Base-by-base conservation (phyloP, 179 eudicot genomes). In the Sideroxylon spinosum region DNA sequence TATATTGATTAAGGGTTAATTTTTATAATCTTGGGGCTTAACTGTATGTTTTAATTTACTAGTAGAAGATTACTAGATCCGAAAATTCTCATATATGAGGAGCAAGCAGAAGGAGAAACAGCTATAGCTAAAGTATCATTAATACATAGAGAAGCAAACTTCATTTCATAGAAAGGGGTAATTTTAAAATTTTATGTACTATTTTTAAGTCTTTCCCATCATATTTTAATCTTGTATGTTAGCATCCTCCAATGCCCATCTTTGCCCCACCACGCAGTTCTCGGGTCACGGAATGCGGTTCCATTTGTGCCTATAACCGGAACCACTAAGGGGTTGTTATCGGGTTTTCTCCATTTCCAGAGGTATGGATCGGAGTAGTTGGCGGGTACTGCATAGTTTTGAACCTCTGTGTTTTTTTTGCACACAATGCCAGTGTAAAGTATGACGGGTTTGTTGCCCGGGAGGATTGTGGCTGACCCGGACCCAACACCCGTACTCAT, bases 281-380 rank as follows among this genome's bases (percentile, higher is more conserved):
- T 86, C 5, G 94, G 97, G 84, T 91, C 97, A 19, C 93, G 92
- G 37, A 90, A 91, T 22, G 59, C 82, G 0, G 82, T 81, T 0
- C 25, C 73, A 1, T 91, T 89, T 60, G 88, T 84, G 0, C 82
- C 88, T 0, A 66, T 7, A 44, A 76, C 82, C 0, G 90, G 77
- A 8, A 32, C 11, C 5, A 90, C 75, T 14, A 91, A 20, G 56
- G 97, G 97, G 85, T 90, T 91, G 71, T 86, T 84, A 11, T 88
- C 85, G 17, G 96, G 91, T 63, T 90, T 91, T 28, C 90, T 49
- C 96, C 96, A 91, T 68, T 90, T 74, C 0, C 72, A 76, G 37
- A 91, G 90, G 66, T 84, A 85, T 0, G 96, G 92, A 68, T 91
- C 96, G 6, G 91, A 86, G 13, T 78, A 76, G 68, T 91, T 78